Evolutionary conservation across 1,139 yeast genomes (phyloP), one percentile per base, ranked within the genome.

Genomic region (Geotrichum cucujoidarum): DNA sequence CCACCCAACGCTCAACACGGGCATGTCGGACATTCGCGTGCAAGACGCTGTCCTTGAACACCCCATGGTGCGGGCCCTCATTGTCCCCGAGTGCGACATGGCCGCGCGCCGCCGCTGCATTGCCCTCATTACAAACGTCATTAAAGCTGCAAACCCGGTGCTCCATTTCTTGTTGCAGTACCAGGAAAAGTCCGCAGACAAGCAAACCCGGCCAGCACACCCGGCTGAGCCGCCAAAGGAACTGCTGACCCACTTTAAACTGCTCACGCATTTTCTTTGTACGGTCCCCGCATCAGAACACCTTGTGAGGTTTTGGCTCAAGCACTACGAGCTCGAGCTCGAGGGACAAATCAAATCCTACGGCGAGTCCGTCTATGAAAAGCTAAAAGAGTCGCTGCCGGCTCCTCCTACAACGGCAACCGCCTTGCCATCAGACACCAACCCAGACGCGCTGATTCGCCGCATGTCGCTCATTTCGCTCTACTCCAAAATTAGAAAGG

Each of bases 61-160:
- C 50, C 64, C 66, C 24, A 51, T 62, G 4, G 58, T 62, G 17
- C 56, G 65, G 17, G 55, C 63, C n/a, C 52, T 63, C 29, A 45
- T 59, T 11, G 64, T 63, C 1, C 67, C 67, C n/a, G 63, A 62
- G 40, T 57, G 64, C 48, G 67, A 63, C 40, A 52, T 62, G 34
- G 62, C 58, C 31, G 67, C 67, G 6, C 48, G 67, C 11, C 53
- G 64, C 3, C 48, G 64, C 27, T 63, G 66, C 45, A 55, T 63
- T 34, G 48, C 49, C 24, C 52, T 61, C 22, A 52, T 61, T 32
- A 48, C 58, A 17, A 49, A 54, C 30, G 60, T 60, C 14, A 55
- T 62, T 3, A 59, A 58, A 25, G 60, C 66, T 2, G 66, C 66
- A 11, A 56, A 62, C 30, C 64, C 65, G 2, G 58, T 60, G 7